Base-by-base conservation (phyloP, 352 stramenopile genomes). In the Globisporangium paroecandrum region DNA sequence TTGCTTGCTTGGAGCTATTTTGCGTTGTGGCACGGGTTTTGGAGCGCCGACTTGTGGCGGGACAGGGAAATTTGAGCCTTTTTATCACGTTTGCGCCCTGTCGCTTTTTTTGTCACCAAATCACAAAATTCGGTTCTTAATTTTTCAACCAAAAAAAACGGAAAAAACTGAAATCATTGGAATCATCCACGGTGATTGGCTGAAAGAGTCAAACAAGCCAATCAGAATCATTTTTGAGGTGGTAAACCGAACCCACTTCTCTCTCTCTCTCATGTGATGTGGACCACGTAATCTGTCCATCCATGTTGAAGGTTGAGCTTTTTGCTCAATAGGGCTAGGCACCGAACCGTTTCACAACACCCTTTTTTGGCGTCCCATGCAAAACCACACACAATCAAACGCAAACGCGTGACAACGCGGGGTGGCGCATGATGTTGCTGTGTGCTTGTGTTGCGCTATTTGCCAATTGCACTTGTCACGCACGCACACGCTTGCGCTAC, bases 221-320 rank as follows among this genome's bases (percentile, higher is more conserved):
- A 47, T 47, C 41, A 20, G 41, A 47, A 27, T 47, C 12, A 47
- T 47, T 47, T n/a, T 20, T 47, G 1, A n/a, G 13, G 5, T n/a
- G 15, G 15, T n/a, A 49, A n/a, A 49, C 41, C 41, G 15, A 49
- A n/a, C 15, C 41, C 41, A 20, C 15, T 49, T n/a, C n/a, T n/a
- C n/a, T n/a, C n/a, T n/a, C n/a, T 49, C 41, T n/a, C 41, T 49
- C 13, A 49, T 47, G 38, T 49, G 13, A n/a, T n/a, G 41, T 49
- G 41, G 41, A 1, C 41, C 41, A 49, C 41, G 15, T 10, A 49
- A 47, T 49, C 0, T 49, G 41, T 49, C 4, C 41, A 49, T 25
- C 47, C 47, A 55, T 55, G 20, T 55, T 55, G 47, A 55, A 55
- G 20, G n/a, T 55, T 55, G 47, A 55, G n/a, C 47, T 55, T 54